phyloP scores from a whole-genome alignment of 768 basidiomycete species.

The Tulasnella sp. region DNA sequence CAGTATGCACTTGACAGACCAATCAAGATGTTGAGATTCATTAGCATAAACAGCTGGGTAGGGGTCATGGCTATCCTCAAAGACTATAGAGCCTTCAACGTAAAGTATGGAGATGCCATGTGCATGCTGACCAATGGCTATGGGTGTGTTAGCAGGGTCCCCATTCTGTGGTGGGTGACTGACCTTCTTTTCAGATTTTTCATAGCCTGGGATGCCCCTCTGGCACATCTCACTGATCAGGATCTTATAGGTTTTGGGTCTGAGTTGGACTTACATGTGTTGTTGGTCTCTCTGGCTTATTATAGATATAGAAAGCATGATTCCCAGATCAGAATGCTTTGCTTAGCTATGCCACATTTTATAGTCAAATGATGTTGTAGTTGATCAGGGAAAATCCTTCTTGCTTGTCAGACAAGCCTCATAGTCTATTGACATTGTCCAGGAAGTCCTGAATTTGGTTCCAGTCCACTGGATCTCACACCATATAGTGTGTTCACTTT shows the following conservation, averaged over 20 bases:
- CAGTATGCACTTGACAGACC: conserved; percentile 55
- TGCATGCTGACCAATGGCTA: conserved; percentile 26
- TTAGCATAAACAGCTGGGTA: conserved; percentile 11
- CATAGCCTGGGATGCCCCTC: conserved; percentile 31
- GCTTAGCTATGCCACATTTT: no score
- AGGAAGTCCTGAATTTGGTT: no score
- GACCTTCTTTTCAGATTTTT: no score
- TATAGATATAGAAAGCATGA: conserved; percentile 18
- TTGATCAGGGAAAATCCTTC: conserved; percentile 27
- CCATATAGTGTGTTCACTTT: conserved; percentile 46
- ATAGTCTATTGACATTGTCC: no score
- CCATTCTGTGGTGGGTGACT: not conserved
- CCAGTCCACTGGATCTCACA: no score
- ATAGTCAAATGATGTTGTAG: no score
- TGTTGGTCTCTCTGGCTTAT: not conserved
- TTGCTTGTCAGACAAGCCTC: conserved; percentile 23
- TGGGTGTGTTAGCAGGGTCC: conserved; percentile 20
- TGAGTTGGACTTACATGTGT: conserved; percentile 1
- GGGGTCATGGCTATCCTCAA: conserved; percentile 17
- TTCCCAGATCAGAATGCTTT: no score
- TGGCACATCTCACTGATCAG: conserved; percentile 29
- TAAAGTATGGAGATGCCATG: conserved; percentile 28
- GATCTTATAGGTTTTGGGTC: no score
- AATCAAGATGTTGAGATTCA: not conserved
- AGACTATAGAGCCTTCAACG: conserved; percentile 29